These are phyloP conservation scores for Neopestalotiopsis sp. DNA, from an alignment of 2,329 filamentous ascomycete genomes.

Conservation along the genomic window DNA sequence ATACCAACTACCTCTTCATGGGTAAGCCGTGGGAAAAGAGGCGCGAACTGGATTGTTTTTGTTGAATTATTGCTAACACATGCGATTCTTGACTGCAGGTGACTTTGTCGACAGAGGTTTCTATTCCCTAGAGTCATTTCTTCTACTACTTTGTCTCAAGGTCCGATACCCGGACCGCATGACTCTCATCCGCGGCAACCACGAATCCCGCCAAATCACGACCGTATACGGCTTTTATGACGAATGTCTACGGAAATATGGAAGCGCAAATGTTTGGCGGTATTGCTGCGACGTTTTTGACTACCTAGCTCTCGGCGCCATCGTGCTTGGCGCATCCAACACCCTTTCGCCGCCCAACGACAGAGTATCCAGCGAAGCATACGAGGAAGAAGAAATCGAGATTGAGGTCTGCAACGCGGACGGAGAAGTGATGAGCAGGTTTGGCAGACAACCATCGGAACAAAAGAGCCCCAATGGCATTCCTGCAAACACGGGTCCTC, in stretches of 20 bases:
- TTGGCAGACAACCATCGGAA: conserved; percentile 55
- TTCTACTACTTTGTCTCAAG: conserved; percentile 93
- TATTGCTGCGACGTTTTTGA: conserved; percentile 99
- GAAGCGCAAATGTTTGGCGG: conserved; percentile 99
- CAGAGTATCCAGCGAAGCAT: conserved; percentile 50
- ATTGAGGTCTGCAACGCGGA: conserved; percentile 91
- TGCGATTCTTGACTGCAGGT: conserved; percentile 54
- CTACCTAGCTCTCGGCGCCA: conserved; percentile 88
- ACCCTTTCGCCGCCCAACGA: conserved; percentile 58
- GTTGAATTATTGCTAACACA: conserved; percentile 21
- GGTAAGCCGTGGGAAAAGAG: conserved; percentile 53
- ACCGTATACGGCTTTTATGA: conserved; percentile 99
- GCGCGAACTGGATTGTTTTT: not conserved
- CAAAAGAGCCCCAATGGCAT: conserved; percentile 42
- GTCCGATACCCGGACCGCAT: conserved; percentile 98
- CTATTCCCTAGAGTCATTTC: conserved; percentile 98
- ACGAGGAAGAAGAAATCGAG: conserved; percentile 76
- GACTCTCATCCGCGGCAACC: conserved; percentile 97
- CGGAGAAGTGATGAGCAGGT: conserved; percentile 78
- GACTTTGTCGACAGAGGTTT: conserved; percentile 98
- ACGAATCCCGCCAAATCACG: conserved; percentile 98
- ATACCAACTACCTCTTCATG: conserved; percentile 98
- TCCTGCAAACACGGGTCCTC: conserved; percentile 68
- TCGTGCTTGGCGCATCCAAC: conserved; percentile 86
- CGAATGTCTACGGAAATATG: conserved; percentile 98